These are phyloP conservation scores for Colletotrichum orchidophilum DNA, from an alignment of 2,329 filamentous ascomycete genomes.

Conservation along the genomic window DNA sequence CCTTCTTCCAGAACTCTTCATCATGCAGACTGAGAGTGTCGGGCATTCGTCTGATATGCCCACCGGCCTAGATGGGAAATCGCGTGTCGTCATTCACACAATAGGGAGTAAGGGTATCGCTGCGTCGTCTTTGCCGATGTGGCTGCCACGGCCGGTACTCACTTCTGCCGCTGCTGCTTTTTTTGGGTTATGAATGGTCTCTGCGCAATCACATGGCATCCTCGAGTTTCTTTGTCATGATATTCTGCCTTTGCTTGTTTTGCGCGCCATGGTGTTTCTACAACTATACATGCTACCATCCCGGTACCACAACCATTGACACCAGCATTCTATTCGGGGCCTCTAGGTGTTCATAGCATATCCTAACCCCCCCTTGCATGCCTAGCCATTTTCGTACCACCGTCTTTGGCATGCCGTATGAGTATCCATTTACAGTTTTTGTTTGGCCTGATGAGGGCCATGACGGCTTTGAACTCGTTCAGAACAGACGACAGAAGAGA, in stretches of 20 bases:
- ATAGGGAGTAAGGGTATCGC: background rate
- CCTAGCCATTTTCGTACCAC: background rate
- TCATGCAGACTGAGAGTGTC: slow-evolving; percentile 3
- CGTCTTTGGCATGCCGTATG: background rate
- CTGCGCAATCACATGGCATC: background rate
- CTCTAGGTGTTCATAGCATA: background rate
- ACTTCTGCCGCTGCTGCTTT: background rate
- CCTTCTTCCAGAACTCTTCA: slow-evolving; percentile 21
- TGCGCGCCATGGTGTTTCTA: too few relatives aligned
- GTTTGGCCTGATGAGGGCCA: background rate
- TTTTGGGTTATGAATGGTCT: background rate
- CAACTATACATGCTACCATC: background rate
- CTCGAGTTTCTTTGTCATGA: background rate
- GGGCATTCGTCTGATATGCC: slow-evolving; percentile 18
- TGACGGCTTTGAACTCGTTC: background rate
- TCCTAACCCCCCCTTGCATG: background rate
- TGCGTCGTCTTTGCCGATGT: background rate
- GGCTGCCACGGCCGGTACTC: too few relatives aligned
- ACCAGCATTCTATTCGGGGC: background rate
- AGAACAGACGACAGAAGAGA: background rate
- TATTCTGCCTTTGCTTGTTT: background rate
- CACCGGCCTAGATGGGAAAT: background rate
- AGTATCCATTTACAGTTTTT: background rate
- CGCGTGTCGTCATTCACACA: background rate
- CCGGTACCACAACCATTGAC: background rate